These are phyloP conservation scores for Adiantum capillusveneris DNA, from an alignment of 75 land plant species.

Conservation along the genomic window DNA sequence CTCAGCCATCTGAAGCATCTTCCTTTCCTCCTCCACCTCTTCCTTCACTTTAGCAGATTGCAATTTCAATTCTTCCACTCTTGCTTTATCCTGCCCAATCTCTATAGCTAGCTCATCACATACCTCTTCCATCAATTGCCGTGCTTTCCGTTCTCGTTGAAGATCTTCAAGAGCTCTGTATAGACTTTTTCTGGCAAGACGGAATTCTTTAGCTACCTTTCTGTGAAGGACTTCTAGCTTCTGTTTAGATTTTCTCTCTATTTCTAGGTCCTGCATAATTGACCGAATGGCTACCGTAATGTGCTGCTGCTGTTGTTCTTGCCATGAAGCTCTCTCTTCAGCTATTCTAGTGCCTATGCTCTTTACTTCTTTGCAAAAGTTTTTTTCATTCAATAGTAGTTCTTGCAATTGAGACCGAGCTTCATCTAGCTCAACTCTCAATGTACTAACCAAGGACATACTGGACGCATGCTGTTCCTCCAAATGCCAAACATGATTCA, in stretches of 20 bases:
- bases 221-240: conserved; percentile 59
- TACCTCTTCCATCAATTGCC: background rate
- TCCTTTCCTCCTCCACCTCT: conserved; percentile 33
- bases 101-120: conserved; percentile 1
- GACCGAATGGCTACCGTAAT: conserved; percentile 51
- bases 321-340: conserved; percentile 52
- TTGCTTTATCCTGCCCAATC: background rate
- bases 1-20: background rate
- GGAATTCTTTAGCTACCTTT: conserved; percentile 55
- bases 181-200: conserved; percentile 49
- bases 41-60: conserved; percentile 46
- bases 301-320: conserved; percentile 45
- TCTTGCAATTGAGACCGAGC: conserved; percentile 51
- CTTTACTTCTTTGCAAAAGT: conserved; percentile 55
- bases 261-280: conserved; percentile 12
- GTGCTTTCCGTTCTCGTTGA: conserved; percentile 29
- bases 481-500: conserved; percentile 73
- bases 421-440: conserved; percentile 52
- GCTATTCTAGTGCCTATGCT: conserved; percentile 48
- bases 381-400: conserved; percentile 43
- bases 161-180: conserved; percentile 54
- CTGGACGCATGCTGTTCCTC: conserved; percentile 74
- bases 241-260: conserved; percentile 57
- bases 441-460: conserved; percentile 45
- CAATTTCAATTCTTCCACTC: background rate